Percentiles rank a stretch among this genome's conserved stretches.
These are phyloP conservation scores for Inga laurina DNA, from an alignment of 306 rosid genomes.

Conservation along the genomic window DNA sequence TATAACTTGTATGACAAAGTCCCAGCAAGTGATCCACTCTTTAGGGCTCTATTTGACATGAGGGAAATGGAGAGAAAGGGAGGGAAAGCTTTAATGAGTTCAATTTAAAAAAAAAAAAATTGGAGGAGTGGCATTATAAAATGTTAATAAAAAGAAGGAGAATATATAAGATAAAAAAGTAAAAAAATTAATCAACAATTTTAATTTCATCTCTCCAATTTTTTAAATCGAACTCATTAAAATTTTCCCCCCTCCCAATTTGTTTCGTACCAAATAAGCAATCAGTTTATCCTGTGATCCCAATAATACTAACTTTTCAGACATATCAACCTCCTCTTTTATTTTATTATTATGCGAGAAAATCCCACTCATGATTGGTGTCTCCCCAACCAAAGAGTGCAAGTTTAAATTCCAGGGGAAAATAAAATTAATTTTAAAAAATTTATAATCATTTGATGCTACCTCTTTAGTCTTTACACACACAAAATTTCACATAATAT, in stretches of 20 bases:
- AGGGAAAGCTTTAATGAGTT: no score
- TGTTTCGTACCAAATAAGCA: no score
- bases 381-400: background rate
- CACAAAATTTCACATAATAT: background rate
- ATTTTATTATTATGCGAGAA: background rate
- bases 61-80: no score
- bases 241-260: no score
- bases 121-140: no score
- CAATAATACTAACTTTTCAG: background rate
- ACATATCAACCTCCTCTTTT: background rate
- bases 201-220: no score
- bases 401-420: background rate
- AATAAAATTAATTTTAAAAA: background rate
- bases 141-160: no score
- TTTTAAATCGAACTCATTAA: no score
- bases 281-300: background rate
- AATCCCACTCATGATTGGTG: background rate
- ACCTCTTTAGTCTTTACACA: background rate
- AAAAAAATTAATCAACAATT: no score
- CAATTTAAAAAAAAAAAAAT: no score
- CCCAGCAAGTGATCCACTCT: background rate
- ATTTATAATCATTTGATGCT: background rate
- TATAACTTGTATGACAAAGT: background rate
- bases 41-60: no score
- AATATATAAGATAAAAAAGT: no score